phyloP scores from a whole-genome alignment of 2,329 filamentous ascomycete genomes.

The Microcyclospora tardicrescens region DNA sequence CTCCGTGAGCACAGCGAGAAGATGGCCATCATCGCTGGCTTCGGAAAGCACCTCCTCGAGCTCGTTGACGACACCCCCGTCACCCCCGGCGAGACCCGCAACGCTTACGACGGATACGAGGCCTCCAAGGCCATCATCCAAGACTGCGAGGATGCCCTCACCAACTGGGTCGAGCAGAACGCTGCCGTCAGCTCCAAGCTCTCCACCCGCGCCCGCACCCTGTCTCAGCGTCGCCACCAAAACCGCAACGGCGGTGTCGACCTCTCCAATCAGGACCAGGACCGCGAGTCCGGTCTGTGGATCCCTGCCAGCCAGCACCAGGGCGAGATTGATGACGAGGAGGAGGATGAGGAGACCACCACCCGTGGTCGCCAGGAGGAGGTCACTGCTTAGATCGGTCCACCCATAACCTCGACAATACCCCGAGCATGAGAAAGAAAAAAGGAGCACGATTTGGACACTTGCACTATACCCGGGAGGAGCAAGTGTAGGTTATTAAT shows the following conservation, averaged over 20 bases:
- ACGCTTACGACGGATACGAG: conserved; percentile 95
- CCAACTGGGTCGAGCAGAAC: conserved; percentile 90
- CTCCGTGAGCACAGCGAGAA: conserved; percentile 97
- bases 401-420: neutral
- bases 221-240: conserved; percentile 66
- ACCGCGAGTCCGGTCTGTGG: conserved; percentile 65
- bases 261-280: conserved; percentile 65
- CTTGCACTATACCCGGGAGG: too few relatives aligned
- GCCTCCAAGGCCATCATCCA: conserved; percentile 98
- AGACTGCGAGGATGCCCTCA: conserved; percentile 93
- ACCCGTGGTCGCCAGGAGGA: conserved; percentile 37
- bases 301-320: conserved; percentile 59
- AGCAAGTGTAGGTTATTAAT: too few relatives aligned
- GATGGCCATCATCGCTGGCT: conserved; percentile 92
- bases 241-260: conserved; percentile 49
- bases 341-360: conserved; percentile 49
- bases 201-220: conserved; percentile 71
- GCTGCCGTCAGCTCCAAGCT: conserved; percentile 79
- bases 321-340: conserved; percentile 44
- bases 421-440: neutral
- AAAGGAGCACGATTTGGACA: neutral
- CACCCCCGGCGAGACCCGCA: conserved; percentile 88
- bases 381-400: conserved; percentile 13
- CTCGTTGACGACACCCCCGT: conserved; percentile 94
- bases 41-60: conserved; percentile 95